A percentile compares a stretch with the other conserved stretches of the same genome.
Conservation (phyloP, 805 yeast species). For the Nakazawaea ernobii region DNA sequence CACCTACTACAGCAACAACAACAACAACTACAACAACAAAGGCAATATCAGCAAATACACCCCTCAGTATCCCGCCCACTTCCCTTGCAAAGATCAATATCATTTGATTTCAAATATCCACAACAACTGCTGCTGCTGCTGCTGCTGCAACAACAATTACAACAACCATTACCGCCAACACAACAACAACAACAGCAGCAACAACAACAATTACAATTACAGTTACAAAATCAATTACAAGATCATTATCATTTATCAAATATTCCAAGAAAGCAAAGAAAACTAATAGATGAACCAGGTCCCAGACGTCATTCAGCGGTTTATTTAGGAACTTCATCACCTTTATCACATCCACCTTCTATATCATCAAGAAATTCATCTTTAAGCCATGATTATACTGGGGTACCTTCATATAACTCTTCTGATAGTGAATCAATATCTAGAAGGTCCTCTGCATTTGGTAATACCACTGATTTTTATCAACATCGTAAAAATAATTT, state of each 20-base stretch:
- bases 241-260: slow-evolving; percentile 13
- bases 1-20: slow-evolving; percentile 13
- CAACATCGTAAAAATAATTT: slow-evolving; percentile 8
- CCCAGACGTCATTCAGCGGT: slow-evolving; percentile 9
- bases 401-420: slow-evolving; percentile 18
- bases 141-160: background rate
- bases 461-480: background rate
- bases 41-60: slow-evolving; percentile 7
- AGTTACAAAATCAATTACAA: background rate
- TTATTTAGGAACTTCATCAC: slow-evolving; percentile 16
- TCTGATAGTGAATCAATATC: slow-evolving; percentile 15
- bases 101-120: slow-evolving; percentile 7
- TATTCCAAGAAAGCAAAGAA: slow-evolving; percentile 16
- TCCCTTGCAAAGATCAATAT: slow-evolving; percentile 3
- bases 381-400: slow-evolving; percentile 24
- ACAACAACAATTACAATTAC: background rate
- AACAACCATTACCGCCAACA: background rate
- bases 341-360: slow-evolving; percentile 23
- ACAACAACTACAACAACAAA: slow-evolving; percentile 5
- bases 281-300: slow-evolving; percentile 9
- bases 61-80: slow-evolving; percentile 8
- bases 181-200: slow-evolving; percentile 8
- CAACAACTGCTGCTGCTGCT: slow-evolving; percentile 3
- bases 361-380: slow-evolving; percentile 25
- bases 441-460: slow-evolving; percentile 21